These are phyloP conservation scores for Populus euphratica DNA, from an alignment of 345 rosid species.

Conservation along the genomic window DNA sequence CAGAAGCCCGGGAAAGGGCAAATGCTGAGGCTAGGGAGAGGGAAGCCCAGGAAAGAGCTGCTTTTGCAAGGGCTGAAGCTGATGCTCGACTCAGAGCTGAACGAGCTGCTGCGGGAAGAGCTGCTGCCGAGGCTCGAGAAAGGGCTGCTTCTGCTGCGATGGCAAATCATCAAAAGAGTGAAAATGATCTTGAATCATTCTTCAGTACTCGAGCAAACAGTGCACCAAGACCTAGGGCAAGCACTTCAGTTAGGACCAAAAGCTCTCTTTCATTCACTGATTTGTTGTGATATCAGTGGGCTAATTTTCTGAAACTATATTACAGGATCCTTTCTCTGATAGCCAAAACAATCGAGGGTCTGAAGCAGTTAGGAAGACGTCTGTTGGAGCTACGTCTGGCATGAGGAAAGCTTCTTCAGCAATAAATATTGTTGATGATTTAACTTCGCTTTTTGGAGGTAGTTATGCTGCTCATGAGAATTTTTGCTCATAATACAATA, in stretches of 20 bases:
- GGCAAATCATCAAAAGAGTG: constrained; percentile 41
- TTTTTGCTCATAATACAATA: neutral
- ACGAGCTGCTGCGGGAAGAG: constrained; percentile 81
- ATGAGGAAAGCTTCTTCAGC: constrained; percentile 79
- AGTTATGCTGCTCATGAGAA: constrained; percentile 9
- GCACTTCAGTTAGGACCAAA: constrained; percentile 48
- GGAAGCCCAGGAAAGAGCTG: constrained; percentile 37
- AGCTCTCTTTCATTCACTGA: constrained; percentile 14
- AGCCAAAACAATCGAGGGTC: constrained; percentile 67
- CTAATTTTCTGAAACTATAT: constrained; percentile 16
- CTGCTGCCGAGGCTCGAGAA: constrained; percentile 60
- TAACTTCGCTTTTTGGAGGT: constrained; percentile 92
- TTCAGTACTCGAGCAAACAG: constrained; percentile 80
- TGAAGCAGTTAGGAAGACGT: constrained; percentile 50
- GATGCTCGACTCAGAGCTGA: constrained; percentile 61
- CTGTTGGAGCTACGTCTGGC: constrained; percentile 54
- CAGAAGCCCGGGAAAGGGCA: constrained; percentile 81
- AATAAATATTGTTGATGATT: constrained; percentile 72
- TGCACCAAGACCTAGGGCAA: constrained; percentile 81
- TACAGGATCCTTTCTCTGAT: constrained; percentile 77
- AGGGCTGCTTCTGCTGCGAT: constrained; percentile 65
- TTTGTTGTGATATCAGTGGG: neutral
- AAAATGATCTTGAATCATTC: constrained; percentile 76
- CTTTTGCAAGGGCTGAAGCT: constrained; percentile 37
- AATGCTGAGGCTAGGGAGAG: constrained; percentile 59